Percentiles rank a stretch among this genome's conserved stretches.
These are phyloP conservation scores for Neoascochyta sp. DNA, from an alignment of 2,329 filamentous ascomycete genomes.

Conservation along the genomic window DNA sequence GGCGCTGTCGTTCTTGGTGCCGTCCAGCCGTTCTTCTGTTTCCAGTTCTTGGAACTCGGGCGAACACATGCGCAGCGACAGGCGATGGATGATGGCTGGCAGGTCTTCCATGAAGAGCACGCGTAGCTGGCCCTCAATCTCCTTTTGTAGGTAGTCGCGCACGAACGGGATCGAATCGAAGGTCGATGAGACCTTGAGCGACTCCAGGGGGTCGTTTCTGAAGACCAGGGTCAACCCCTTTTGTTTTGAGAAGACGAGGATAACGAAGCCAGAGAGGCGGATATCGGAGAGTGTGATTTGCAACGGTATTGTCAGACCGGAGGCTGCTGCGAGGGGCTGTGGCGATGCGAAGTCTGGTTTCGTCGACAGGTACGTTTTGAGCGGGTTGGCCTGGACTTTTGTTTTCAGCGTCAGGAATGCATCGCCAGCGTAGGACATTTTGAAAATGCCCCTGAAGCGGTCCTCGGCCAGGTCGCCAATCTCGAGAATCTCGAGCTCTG, in stretches of 20 bases:
- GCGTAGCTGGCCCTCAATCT: conserved; percentile 88
- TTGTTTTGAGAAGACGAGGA: conserved; percentile 94
- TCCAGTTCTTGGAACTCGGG: conserved; percentile 75
- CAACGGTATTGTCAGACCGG: conserved; percentile 91
- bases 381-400: conserved; percentile 91
- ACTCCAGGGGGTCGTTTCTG: conserved; percentile 95
- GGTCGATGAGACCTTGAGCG: conserved; percentile 95
- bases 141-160: conserved; percentile 91
- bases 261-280: conserved; percentile 93
- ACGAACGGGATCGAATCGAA: conserved; percentile 99
- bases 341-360: conserved; percentile 92
- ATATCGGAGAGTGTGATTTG: conserved; percentile 96
- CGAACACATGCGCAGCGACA: conserved; percentile 85
- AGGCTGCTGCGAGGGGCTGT: conserved; percentile 83
- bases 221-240: conserved; percentile 97
- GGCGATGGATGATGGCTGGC: conserved; percentile 89
- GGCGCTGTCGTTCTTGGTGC: conserved; percentile 52
- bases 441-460: conserved; percentile 96
- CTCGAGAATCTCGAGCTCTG: conserved; percentile 93
- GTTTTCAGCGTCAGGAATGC: conserved; percentile 94
- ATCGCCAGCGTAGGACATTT: conserved; percentile 97
- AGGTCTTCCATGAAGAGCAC: conserved; percentile 97
- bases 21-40: conserved; percentile 50
- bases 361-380: conserved; percentile 92
- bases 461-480: conserved; percentile 97